Base-by-base conservation (phyloP, 331 rosid genomes). In the Quercus lobata region DNA sequence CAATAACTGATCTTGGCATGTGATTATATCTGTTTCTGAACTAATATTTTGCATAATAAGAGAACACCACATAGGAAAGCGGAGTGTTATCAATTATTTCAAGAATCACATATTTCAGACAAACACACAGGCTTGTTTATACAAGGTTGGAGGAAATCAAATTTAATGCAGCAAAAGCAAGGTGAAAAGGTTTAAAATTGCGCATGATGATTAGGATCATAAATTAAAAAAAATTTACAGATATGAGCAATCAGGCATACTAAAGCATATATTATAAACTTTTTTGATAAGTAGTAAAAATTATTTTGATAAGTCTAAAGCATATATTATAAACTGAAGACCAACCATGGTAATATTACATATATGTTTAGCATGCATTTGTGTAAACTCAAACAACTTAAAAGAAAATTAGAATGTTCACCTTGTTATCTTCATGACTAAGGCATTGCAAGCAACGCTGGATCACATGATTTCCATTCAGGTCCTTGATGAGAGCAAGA, bases 401-500 rank as follows among this genome's bases (percentile, higher is more conserved):
- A 61, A 78, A 60, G 78, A 53, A 37, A 73, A 72, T 53, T 53
- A 24, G 8, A 61, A 49, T 9, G 22, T 49, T 3, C 76, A 91
- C 97, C 90, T 81, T 84, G 29, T 91, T 91, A 63, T 88, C 92
- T 82, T 87, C 93, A n/a, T 24, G 29, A 82, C 81, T 78, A 76
- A 91, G 81, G 85, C 90, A 87, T 80, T 84, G 85, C 88, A 91
- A 88, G 81, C 94, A 93, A 70, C 92, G 89, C 77, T 85, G 91
- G 52, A 93, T 85, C 44, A 91, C 93, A 72, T 93, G 97, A 46
- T 88, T 87, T 37, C 97, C 97, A 83, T 91, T 87, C 44, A 85
- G 71, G 76, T 93, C 94, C 90, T 74, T 93, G 21, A 83, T 79
- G 22, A 93, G 93, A 62, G 86, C 86, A 81, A 93, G 90, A 75